Evolutionary conservation across 2,329 filamentous ascomycete genomes (phyloP), one percentile per base, ranked within the genome.

Genomic region (Akanthomyces muscarius): DNA sequence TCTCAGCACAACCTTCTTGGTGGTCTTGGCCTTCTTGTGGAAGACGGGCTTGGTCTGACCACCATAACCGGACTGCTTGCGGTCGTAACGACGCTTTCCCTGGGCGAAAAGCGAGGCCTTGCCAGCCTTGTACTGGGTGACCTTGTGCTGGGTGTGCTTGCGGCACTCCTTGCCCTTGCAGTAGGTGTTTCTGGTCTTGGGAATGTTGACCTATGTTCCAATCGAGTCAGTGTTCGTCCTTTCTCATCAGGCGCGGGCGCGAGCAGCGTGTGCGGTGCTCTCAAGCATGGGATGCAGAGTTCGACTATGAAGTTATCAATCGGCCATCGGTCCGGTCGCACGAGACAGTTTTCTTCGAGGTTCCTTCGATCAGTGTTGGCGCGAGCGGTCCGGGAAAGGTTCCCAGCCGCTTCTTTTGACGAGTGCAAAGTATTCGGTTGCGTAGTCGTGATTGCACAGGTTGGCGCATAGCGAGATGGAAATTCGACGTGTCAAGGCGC

Each of bases 21-120:
- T 99, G 73, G 95, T 99, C 91, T 99, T 99, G 72, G 95, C 95
- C 86, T 97, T 98, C 90, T 98, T 99, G 91, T 98, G 95, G 91
- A 98, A 99, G 78, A 99, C 93, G 75, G 96, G 95, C 86, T 99
- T 99, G 77, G 95, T 99, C 86, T 99, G 95, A 93, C 95, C 95
- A 91, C 95, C 95, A 80, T 97, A 98, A 91, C 94, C 94, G 80
- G 89, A 92, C 86, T 98, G 94, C 87, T 98, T 98, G 79, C 92
- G 88, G 85, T 96, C 92, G 86, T 98, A 98, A 89, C 94, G 93
- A 83, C 94, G 91, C 91, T 98, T 99, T 88, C 94, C 94, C 88
- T 99, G 94, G 68, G 92, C 92, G 86, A 92, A 96, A 71, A 94
- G 86, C 77, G 92, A 96, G 78, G 92, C 92, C 88, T 96, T 96